These are phyloP conservation scores for Sophora flavescens DNA, from an alignment of 306 rosid genomes.

Conservation along the genomic window DNA sequence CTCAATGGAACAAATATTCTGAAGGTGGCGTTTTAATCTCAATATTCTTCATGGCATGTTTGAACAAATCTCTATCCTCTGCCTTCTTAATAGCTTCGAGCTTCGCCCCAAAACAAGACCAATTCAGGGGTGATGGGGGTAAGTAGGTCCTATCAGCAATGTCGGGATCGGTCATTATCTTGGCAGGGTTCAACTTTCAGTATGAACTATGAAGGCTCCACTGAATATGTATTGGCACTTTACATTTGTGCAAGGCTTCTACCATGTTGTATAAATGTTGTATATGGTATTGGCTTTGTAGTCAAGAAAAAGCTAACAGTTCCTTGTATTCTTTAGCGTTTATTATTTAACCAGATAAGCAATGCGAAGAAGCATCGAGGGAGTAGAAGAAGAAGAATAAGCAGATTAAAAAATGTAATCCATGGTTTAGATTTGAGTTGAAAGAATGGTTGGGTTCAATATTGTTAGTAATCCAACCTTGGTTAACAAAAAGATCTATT, in stretches of 20 bases:
- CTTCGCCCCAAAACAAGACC: slow-evolving; percentile 88
- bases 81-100: slow-evolving; percentile 91
- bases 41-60: slow-evolving; percentile 85
- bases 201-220: slow-evolving; percentile 37
- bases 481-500: too few relatives aligned
- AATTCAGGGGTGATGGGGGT: too few relatives aligned
- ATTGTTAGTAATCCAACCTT: too few relatives aligned
- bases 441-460: too few relatives aligned
- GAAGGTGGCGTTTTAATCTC: slow-evolving; percentile 89
- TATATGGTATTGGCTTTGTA: background rate
- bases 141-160: too few relatives aligned
- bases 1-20: slow-evolving; percentile 1
- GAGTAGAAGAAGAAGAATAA: too few relatives aligned
- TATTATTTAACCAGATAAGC: background rate
- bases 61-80: slow-evolving; percentile 88
- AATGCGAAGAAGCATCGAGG: too few relatives aligned
- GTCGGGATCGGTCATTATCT: too few relatives aligned
- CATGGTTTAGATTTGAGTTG: too few relatives aligned
- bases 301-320: background rate
- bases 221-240: slow-evolving; percentile 39
- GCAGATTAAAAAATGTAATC: too few relatives aligned
- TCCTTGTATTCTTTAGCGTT: background rate
- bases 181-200: background rate
- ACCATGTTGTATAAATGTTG: slow-evolving; percentile 5
- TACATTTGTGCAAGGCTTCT: slow-evolving; percentile 42